phyloP scores from a whole-genome alignment of 164 flowering plant species.

The Vitis vinifera region ASM3070453v1 NC_081819.1:12431001-12431500 shows the following conservation, averaged over 20 bases:
- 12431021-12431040: no score
- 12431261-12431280: not conserved
- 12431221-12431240: not conserved
- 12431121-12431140: not conserved
- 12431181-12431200: not conserved
- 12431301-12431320: not conserved
- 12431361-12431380: not conserved
- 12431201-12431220: not conserved
- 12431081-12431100: not conserved
- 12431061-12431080: no score
- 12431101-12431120: not conserved
- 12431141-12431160: not conserved
- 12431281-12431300: not conserved
- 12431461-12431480: no score
- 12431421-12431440: no score
- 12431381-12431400: not conserved
- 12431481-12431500: not conserved
- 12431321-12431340: not conserved
- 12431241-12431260: not conserved
- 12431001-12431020: no score
- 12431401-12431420: not conserved
- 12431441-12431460: no score
- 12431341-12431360: not conserved
- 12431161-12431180: not conserved
- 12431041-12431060: no score